These are phyloP conservation scores for Syzygium jambos DNA, from an alignment of 345 rosid species.

Conservation along the genomic window DNA sequence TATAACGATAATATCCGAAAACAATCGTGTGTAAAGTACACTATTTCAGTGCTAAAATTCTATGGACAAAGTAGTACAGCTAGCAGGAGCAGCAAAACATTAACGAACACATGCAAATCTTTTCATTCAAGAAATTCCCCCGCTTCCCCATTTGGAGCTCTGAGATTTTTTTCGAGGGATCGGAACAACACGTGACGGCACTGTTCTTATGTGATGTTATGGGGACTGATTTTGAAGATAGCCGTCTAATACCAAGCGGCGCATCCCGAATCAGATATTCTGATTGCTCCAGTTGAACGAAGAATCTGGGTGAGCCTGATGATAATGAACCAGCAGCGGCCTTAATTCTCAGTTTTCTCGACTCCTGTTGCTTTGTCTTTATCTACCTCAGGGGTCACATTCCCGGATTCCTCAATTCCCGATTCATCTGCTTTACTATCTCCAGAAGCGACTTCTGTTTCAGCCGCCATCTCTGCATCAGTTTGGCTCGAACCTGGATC, in stretches of 20 bases:
- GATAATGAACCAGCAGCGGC: background rate
- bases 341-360: background rate
- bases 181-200: background rate
- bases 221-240: background rate
- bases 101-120: background rate
- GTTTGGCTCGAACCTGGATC: conserved; percentile 6
- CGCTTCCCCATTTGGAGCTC: background rate
- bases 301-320: background rate
- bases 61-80: background rate
- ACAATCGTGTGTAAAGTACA: background rate
- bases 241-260: background rate
- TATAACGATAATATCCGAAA: background rate
- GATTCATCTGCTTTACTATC: background rate
- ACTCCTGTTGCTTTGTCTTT: conserved; percentile 2
- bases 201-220: background rate
- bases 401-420: background rate
- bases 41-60: background rate
- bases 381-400: background rate
- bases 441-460: conserved; percentile 5
- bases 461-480: background rate
- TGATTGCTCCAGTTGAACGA: background rate
- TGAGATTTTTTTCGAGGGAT: background rate
- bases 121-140: background rate
- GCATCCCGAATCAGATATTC: background rate
- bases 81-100: background rate